phyloP scores from a whole-genome alignment of 805 yeast species.

The Suhomyces vadensis region DNA sequence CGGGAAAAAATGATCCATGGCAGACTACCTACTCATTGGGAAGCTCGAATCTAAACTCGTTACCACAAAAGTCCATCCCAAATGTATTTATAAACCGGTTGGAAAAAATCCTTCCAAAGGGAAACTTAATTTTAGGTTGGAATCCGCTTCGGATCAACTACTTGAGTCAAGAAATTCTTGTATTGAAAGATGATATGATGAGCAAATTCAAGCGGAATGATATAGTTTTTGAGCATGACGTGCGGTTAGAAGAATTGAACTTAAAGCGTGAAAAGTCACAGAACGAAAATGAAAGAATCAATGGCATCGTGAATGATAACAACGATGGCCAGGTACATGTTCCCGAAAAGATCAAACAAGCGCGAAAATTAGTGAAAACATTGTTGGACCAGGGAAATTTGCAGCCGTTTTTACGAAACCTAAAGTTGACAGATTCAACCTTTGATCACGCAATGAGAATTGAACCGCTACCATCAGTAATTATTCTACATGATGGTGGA shows the following conservation, averaged over 20 bases:
- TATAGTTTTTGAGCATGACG: conserved; percentile 51
- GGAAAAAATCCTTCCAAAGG: conserved; percentile 50
- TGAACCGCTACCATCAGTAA: conserved; percentile 73
- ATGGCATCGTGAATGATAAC: conserved; percentile 21
- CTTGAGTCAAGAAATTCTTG: conserved; percentile 77
- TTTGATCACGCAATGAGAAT: conserved; percentile 68
- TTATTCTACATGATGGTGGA: conserved; percentile 66
- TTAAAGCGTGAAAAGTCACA: conserved; percentile 15
- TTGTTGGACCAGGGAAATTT: conserved; percentile 83
- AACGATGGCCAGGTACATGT: conserved; percentile 25
- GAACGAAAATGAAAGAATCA: conserved; percentile 21
- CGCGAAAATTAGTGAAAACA: conserved; percentile 75
- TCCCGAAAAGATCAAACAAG: conserved; percentile 52
- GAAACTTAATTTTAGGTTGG: conserved; percentile 44
- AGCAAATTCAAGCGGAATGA: conserved; percentile 71
- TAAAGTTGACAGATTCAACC: conserved; percentile 68
- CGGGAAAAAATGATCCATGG: conserved; percentile 96
- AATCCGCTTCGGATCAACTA: conserved; percentile 82
- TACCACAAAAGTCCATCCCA: conserved; percentile 75
- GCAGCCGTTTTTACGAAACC: conserved; percentile 68
- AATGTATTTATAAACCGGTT: conserved; percentile 67
- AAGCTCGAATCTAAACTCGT: conserved; percentile 31
- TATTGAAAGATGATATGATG: conserved; percentile 72
- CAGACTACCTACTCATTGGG: conserved; percentile 68
- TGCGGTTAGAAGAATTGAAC: conserved; percentile 26